Conservation (phyloP, 768 basidiomycete species). For the Pisolithus tinctorius region DNA sequence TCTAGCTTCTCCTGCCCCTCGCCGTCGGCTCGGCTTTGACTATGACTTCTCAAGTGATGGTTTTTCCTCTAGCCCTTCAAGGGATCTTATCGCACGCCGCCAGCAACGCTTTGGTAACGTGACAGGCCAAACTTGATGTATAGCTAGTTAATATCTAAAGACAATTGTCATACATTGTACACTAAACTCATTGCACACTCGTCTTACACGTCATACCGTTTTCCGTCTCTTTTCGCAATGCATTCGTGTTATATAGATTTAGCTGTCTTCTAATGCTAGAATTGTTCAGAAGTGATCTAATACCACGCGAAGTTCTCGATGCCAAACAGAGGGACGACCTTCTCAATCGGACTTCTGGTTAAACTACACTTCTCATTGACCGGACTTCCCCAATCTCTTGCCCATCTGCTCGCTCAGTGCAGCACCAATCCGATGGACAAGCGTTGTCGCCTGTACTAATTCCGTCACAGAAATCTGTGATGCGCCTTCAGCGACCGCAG, state of each 20-base stretch:
- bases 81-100: constrained; percentile 36
- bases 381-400: constrained; percentile 24
- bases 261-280: constrained; percentile 7
- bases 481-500: constrained; percentile 33
- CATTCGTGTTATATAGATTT: background rate
- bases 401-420: constrained; percentile 41
- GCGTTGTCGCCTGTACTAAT: constrained; percentile 37
- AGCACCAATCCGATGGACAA: constrained; percentile 41
- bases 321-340: too few relatives aligned
- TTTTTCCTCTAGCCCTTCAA: constrained; percentile 40
- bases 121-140: background rate
- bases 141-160: background rate
- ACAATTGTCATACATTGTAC: background rate
- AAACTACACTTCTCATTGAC: constrained; percentile 1
- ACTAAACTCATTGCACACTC: background rate
- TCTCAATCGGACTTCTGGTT: too few relatives aligned
- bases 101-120: constrained; percentile 28
- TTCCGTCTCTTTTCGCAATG: too few relatives aligned
- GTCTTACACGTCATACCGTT: too few relatives aligned
- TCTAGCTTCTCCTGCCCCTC: constrained; percentile 54
- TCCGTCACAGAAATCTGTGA: constrained; percentile 47
- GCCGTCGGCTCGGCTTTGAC: constrained; percentile 29
- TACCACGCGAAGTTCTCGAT: background rate
- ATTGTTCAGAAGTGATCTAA: constrained; percentile 60
- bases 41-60: constrained; percentile 42